Percentiles rank a stretch among this genome's conserved stretches.
phyloP scores from a whole-genome alignment of 768 basidiomycete species.

The Hortiboletus flavorubellus region DNA sequence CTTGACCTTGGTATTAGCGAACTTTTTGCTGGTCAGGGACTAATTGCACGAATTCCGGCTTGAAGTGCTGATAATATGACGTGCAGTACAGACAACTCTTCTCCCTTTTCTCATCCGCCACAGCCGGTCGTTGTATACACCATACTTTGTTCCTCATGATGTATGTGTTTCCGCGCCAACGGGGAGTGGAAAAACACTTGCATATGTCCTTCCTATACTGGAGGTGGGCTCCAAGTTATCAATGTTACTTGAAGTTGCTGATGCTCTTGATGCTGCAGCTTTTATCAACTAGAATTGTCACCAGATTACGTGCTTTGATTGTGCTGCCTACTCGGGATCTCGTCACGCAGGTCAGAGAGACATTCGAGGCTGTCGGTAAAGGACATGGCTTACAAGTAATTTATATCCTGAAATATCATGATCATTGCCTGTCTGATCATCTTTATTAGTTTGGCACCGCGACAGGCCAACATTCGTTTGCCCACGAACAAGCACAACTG shows the following conservation, averaged over 20 bases:
- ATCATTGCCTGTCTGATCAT: not conserved
- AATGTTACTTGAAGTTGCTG: not conserved
- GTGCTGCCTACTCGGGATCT: conserved; percentile 94
- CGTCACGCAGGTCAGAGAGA: conserved; percentile 89
- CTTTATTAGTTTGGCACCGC: conserved; percentile 62
- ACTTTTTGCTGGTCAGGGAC: conserved; percentile 76
- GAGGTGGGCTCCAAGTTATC: conserved; percentile 49
- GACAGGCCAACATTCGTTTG: conserved; percentile 92
- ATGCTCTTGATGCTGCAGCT: conserved; percentile 40
- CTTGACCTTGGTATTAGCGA: conserved; percentile 77
- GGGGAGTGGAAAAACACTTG: conserved; percentile 95
- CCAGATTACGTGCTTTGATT: conserved; percentile 81
- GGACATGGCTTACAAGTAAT: conserved; percentile 83
- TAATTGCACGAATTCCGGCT: not conserved
- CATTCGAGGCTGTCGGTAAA: conserved; percentile 79
- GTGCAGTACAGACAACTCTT: conserved; percentile 82
- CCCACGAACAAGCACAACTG: conserved; percentile 83
- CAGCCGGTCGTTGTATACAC: conserved; percentile 53
- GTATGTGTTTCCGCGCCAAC: conserved; percentile 96
- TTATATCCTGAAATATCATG: not conserved
- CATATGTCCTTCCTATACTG: conserved; percentile 91
- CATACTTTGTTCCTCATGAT: conserved; percentile 68
- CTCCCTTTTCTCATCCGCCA: conserved; percentile 74
- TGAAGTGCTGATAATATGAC: conserved; percentile 13
- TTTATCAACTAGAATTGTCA: conserved; percentile 70